Evolutionary conservation across 345 rosid genomes (phyloP).

Genomic region (Carallia brachiata): DNA sequence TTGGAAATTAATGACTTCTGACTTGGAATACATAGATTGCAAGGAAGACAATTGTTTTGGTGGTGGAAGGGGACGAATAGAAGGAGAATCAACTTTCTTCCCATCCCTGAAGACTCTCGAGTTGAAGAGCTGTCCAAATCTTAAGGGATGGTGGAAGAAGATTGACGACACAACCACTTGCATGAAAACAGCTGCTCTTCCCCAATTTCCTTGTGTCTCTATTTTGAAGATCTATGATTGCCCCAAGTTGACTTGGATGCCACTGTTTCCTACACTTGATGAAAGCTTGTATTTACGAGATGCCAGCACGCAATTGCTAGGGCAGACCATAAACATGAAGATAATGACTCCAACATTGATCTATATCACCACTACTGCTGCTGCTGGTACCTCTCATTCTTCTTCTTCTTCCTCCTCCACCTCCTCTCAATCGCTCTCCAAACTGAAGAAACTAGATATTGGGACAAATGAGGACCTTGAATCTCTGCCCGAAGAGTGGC

Average conservation of each 20-base stretch:
- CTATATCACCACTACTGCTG: not conserved
- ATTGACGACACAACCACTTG: too few species aligned
- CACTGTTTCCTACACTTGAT: not conserved
- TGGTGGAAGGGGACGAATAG: not conserved
- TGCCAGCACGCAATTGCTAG: not conserved
- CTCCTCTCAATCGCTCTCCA: not conserved
- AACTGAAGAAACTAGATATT: not conserved
- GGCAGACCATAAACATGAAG: not conserved
- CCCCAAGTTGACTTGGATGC: slow-evolving; percentile 2
- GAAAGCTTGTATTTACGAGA: not conserved
- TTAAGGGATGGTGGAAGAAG: slow-evolving; percentile 7
- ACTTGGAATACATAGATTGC: not conserved
- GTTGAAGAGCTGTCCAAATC: not conserved
- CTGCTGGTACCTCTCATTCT: not conserved
- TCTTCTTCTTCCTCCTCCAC: not conserved
- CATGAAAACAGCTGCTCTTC: not conserved
- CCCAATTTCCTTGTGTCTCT: not conserved
- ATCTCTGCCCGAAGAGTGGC: slow-evolving; percentile 5
- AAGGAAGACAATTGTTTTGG: not conserved
- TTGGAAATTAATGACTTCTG: not conserved
- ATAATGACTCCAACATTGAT: not conserved
- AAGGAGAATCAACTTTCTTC: not conserved
- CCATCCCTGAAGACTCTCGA: not conserved
- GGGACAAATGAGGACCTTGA: not conserved
- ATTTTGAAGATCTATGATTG: not conserved